Evolutionary conservation across 2,329 filamentous ascomycete species (phyloP), one percentile per base, ranked within the genome.

Genomic region (Oidium heveae): DNA sequence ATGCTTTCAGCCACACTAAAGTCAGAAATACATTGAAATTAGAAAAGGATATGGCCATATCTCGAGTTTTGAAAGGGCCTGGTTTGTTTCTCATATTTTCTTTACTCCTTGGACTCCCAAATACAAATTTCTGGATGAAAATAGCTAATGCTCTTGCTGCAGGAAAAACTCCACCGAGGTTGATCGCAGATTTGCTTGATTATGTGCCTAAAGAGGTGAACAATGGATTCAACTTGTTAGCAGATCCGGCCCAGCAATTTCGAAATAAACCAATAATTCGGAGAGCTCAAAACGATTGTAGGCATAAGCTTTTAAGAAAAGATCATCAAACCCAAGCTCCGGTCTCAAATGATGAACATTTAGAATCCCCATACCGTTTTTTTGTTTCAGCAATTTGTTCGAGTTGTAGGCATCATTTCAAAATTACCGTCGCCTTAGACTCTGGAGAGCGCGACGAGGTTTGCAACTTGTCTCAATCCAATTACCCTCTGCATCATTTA

Each of bases 401-500:
- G 55, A 70, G 69, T 56, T 85, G 81, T 63, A 74, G 76, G 53
- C 71, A 72, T 61, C 80, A 84, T 65, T 67, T 82, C 46, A 72
- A 78, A 59, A 63, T 84, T 22, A 67, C 68, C 12, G 70, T 80
- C 36, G 71, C 74, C 56, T 74, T 59, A 68, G 67, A 68, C n/a
- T 64, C 63, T 50, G 65, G 65, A 34, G 65, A 62, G 52, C 62
- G 63, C 20, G 55, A 57, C 54, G 55, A 53, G 20, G 58, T 61
- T 16, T 64, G 61, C 53, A 57, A 57, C 33, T 66, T 70, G 20
- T 53, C 55, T 6, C 76, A 68, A 54, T 57, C 61, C 12, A 66
- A 71, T 1, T 72, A 70, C 58, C 75, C 76, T 33, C 64, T 84
- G 5, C 81, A 85, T 63, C 80, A 84, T 63, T 72, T 82, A 56